These are phyloP conservation scores for Cyberlindnera galapagoensis DNA, from an alignment of 805 yeast genomes.

Conservation along the genomic window DNA sequence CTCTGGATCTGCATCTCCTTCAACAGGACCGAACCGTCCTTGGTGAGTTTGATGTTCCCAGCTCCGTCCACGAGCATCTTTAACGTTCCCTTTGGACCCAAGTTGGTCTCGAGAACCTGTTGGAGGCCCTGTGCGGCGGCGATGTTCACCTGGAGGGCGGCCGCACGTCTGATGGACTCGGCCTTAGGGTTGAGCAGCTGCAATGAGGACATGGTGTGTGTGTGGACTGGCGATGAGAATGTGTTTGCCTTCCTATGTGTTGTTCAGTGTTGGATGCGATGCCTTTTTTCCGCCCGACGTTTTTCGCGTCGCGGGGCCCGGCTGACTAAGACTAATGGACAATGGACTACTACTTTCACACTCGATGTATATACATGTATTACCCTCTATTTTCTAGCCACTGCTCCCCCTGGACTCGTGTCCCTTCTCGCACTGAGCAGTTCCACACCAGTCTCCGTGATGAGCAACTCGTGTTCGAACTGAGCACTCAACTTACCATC, in stretches of 20 bases:
- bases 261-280: too few relatives aligned
- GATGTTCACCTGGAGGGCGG: slow-evolving; percentile 91
- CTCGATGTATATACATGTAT: too few relatives aligned
- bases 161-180: slow-evolving; percentile 91
- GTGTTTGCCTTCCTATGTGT: too few relatives aligned
- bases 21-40: slow-evolving; percentile 91
- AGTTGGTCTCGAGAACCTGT: slow-evolving; percentile 81
- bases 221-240: too few relatives aligned
- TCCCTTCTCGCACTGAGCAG: slow-evolving; percentile 77
- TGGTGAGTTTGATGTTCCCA: slow-evolving; percentile 90
- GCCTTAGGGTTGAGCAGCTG: slow-evolving; percentile 96
- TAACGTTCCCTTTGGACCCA: slow-evolving; percentile 96
- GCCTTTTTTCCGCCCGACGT: too few relatives aligned
- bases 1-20: slow-evolving; percentile 96
- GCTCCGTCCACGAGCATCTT: slow-evolving; percentile 97
- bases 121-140: slow-evolving; percentile 97
- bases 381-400: slow-evolving; percentile 47
- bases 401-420: slow-evolving; percentile 85
- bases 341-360: too few relatives aligned
- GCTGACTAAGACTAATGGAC: too few relatives aligned
- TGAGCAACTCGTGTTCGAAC: slow-evolving; percentile 88
- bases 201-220: slow-evolving; percentile 52
- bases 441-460: slow-evolving; percentile 92
- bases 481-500: slow-evolving; percentile 92
- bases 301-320: too few relatives aligned